Evolutionary conservation across 148 eudicot species (phyloP).

Genomic region (Chenopodium quinoa): DNA sequence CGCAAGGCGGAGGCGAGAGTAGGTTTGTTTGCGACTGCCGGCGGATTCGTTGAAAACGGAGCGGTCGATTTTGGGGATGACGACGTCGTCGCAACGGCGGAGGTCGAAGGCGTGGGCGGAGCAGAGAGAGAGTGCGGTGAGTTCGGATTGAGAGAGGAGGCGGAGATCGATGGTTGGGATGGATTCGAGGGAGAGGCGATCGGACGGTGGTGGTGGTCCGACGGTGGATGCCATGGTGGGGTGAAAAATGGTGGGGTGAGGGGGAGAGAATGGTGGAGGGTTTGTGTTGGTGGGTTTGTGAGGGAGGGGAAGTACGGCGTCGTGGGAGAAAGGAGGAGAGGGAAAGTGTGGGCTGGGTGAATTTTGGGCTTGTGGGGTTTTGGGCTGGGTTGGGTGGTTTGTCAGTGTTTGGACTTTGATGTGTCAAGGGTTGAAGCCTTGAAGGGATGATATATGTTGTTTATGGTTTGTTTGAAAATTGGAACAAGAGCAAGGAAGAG

Average conservation of each 20-base stretch:
- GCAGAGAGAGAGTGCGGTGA: conserved; percentile 65
- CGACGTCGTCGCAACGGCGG: conserved; percentile 60
- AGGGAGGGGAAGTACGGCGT: conserved; percentile 15
- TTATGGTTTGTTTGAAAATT: too few species aligned
- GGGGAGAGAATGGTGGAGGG: conserved; percentile 5
- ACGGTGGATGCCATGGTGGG: conserved; percentile 47
- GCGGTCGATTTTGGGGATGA: conserved; percentile 79
- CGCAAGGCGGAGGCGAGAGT: conserved; percentile 82
- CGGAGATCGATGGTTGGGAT: conserved; percentile 78
- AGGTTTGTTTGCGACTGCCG: conserved; percentile 88
- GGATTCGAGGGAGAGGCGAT: conserved; percentile 42
- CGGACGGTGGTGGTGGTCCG: conserved; percentile 23
- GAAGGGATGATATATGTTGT: too few species aligned
- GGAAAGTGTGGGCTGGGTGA: not conserved
- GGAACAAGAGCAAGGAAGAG: too few species aligned
- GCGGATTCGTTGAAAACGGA: conserved; percentile 90
- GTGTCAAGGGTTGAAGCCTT: not conserved
- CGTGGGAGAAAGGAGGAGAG: not conserved
- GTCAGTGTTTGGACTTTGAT: not conserved
- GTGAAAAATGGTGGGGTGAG: not conserved
- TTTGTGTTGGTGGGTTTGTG: conserved; percentile 1
- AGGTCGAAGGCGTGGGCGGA: conserved; percentile 49
- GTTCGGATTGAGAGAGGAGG: conserved; percentile 73
- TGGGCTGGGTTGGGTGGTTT: not conserved
- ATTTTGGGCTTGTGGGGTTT: not conserved